Evolutionary conservation across 2,329 filamentous ascomycete species (phyloP), one percentile per base, ranked within the genome.

Genomic region (Bretziella fagacearum): DNA sequence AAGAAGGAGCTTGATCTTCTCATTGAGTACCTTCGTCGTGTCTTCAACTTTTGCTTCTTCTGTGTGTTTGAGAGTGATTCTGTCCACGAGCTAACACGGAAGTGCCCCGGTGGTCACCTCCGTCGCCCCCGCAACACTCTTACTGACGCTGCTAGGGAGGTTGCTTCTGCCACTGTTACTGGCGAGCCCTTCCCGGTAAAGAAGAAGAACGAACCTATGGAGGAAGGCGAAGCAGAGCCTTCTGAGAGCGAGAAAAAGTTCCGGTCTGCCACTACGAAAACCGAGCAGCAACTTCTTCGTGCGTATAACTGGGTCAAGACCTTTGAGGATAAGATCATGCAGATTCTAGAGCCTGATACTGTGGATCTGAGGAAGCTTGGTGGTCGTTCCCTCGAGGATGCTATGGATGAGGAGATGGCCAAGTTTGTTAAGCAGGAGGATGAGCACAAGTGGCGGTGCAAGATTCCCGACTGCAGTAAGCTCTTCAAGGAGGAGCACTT

Each of bases 31-130:
- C 72, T 98, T 51, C 85, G 91, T 45, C 80, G 91, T 13, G 91
- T 98, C 45, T 93, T 93, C 71, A 95, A 91, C 64, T 96, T 98
- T 65, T 98, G 91, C 67, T 95, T 98, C 69, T 98, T 96, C 68
- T 98, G 91, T 61, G 93, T 98, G 4, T 96, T 98, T 55, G 91
- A 98, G 64, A 91, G 86, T 58, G 91, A 98, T 62, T 96, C 89
- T 0, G 80, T 96, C 18, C 91, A 98, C 58, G 91, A 98, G 64
- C 70, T 98, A 54, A 87, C 84, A 33, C 79, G 91, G 51, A 96
- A 98, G 64, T 98, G 91, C 56, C 86, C 91, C 22, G 91, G 91
- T 35, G 91, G 91, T n/a, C 91, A 98, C 68, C 76, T 98, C 52
- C 84, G 91, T 52, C 80, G 91, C 42, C 91, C 91, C 32, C 75